Percentiles rank a stretch among this genome's conserved stretches.
phyloP scores from a whole-genome alignment of 345 rosid species.

The Bruguiera gymnorhiza region DNA sequence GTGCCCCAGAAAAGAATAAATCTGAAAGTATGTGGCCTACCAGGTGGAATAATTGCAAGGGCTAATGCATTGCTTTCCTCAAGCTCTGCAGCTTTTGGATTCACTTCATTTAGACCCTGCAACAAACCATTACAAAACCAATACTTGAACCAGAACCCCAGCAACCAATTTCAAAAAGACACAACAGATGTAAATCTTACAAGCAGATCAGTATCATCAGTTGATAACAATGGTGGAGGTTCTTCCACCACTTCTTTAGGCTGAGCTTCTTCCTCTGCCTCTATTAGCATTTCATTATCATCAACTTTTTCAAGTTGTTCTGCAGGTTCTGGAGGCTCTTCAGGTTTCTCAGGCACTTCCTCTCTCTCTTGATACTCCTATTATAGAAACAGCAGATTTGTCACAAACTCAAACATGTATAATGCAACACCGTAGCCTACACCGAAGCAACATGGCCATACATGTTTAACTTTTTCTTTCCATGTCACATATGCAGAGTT shows the following conservation, averaged over 20 bases:
- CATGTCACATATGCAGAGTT: too few species aligned
- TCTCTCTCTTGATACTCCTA: constrained; percentile 59
- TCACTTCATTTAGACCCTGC: constrained; percentile 73
- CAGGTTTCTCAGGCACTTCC: constrained; percentile 30
- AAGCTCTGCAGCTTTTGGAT: constrained; percentile 67
- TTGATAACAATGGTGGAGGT: constrained; percentile 51
- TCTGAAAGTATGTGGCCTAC: constrained; percentile 29
- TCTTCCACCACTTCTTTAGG: constrained; percentile 40
- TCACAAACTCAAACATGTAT: neutral
- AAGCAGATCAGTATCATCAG: constrained; percentile 53
- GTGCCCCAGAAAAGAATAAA: neutral
- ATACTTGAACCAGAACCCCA: neutral
- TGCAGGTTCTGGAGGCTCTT: constrained; percentile 44
- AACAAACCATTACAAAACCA: neutral
- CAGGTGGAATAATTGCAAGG: constrained; percentile 76
- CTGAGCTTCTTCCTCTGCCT: constrained; percentile 41
- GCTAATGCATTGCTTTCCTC: constrained; percentile 86
- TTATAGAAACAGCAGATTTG: constrained; percentile 6
- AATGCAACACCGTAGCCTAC: neutral
- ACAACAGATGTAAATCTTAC: constrained; percentile 29
- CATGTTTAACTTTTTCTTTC: too few species aligned
- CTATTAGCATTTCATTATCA: constrained; percentile 30
- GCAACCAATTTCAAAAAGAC: neutral
- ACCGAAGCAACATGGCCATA: too few species aligned
- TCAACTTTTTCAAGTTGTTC: constrained; percentile 40